Evolutionary conservation across 768 basidiomycete species (phyloP), one percentile per base, ranked within the genome.

Genomic region (Ramaria sp.): DNA sequence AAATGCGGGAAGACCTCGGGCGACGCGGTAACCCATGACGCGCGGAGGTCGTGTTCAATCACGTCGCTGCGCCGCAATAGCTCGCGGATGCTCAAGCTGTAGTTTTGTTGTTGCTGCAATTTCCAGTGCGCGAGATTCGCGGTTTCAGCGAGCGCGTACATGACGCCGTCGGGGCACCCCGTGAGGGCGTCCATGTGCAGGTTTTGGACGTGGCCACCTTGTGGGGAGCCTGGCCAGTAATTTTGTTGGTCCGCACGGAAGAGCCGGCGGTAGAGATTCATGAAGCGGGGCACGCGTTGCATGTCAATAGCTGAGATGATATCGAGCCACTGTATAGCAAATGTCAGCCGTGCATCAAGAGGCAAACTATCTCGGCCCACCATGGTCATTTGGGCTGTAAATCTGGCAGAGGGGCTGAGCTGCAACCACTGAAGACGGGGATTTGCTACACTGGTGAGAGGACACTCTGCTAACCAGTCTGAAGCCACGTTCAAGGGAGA

Each of bases 111-210:
- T 65, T 89, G 82, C 50, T 75, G 73, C 22, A 72, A 67, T 68
- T 89, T 90, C 88, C 89, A 91, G 62, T 82, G 77, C 4, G 84
- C 80, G 31, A 91, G 77, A 7, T 77, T 74, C n/a, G 84, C 82
- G 20, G 80, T 76, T 65, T 91, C 87, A 22, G 82, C 87, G 59
- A 91, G 78, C 38, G 81, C 85, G 59, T 90, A 77, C 66, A 91
- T 69, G 9, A 81, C 84, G 63, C 85, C 85, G 63, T 91, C 86
- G 2, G 88, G 83, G 71, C 88, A 90, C 30, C 88, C 88, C 22
- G 80, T 83, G 59, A 90, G 69, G 47, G 71, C 68, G 61, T 87
- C 85, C 78, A 90, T 83, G 38, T 33, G 77, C 61, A 82, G 69
- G 53, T 78, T 73, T 15, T n/a, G 52, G 71, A 70, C 49, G 62